Percentiles rank a stretch among this genome's conserved stretches.
phyloP scores from a whole-genome alignment of 805 yeast genomes.

The Teunomyces atbi region DNA sequence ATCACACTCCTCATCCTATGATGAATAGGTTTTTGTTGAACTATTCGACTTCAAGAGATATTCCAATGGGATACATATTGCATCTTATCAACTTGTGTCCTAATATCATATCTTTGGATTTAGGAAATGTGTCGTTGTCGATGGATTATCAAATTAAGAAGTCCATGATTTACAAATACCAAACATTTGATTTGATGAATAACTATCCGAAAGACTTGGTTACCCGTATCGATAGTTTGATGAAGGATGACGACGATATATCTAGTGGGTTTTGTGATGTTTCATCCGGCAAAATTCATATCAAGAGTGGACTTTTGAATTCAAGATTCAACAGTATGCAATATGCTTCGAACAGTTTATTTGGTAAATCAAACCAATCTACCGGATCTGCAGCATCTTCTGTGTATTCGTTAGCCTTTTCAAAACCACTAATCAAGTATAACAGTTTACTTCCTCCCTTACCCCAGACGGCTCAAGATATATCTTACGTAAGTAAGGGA shows the following conservation, averaged over 20 bases:
- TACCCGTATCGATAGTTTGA: constrained; percentile 21
- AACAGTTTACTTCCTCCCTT: constrained; percentile 40
- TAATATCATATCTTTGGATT: constrained; percentile 52
- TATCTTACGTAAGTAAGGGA: constrained; percentile 26
- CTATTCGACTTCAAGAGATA: constrained; percentile 66
- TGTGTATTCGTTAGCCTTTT: constrained; percentile 18
- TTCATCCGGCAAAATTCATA: not conserved
- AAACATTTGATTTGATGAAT: constrained; percentile 37
- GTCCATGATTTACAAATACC: constrained; percentile 33
- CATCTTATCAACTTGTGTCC: constrained; percentile 70
- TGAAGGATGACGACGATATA: constrained; percentile 9
- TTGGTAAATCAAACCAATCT: constrained; percentile 3
- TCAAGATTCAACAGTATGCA: not conserved
- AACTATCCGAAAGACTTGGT: constrained; percentile 36
- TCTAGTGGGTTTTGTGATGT: not conserved
- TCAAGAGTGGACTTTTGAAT: not conserved
- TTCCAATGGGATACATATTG: constrained; percentile 74
- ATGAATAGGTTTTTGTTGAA: constrained; percentile 59
- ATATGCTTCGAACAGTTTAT: not conserved
- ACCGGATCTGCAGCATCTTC: constrained; percentile 18
- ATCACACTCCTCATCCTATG: constrained; percentile 48
- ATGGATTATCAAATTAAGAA: constrained; percentile 59
- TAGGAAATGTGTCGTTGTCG: constrained; percentile 63
- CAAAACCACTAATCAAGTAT: constrained; percentile 22
- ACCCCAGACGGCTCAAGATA: constrained; percentile 26